These are phyloP conservation scores for Pleoardoris graminearum DNA, from an alignment of 2,329 filamentous ascomycete species.

Conservation along the genomic window DNA sequence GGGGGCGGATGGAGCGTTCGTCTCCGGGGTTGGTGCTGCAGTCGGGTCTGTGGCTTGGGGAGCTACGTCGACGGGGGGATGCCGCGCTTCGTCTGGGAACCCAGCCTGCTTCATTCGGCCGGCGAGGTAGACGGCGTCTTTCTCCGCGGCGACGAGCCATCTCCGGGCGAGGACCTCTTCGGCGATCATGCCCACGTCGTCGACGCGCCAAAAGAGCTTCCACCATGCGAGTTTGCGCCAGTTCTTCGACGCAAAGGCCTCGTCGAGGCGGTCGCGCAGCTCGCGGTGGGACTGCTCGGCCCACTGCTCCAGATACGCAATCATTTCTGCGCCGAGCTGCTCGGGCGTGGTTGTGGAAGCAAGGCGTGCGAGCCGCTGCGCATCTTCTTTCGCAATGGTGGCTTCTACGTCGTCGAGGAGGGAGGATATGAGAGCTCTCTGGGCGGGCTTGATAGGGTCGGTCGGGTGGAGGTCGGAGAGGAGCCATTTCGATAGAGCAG, in stretches of 20 bases:
- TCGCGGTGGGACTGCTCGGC: slow-evolving; percentile 80
- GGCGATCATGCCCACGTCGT: slow-evolving; percentile 84
- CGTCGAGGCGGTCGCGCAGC: slow-evolving; percentile 76
- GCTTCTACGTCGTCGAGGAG: slow-evolving; percentile 61
- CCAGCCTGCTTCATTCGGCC: slow-evolving; percentile 73
- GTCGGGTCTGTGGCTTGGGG: slow-evolving; percentile 21
- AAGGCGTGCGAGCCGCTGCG: slow-evolving; percentile 40
- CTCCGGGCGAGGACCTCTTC: slow-evolving; percentile 74
- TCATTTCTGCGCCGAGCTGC: slow-evolving; percentile 55
- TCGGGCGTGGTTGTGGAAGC: slow-evolving; percentile 47
- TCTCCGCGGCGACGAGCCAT: slow-evolving; percentile 79
- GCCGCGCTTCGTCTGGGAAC: slow-evolving; percentile 41
- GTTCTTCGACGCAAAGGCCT: slow-evolving; percentile 72
- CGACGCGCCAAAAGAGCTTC: slow-evolving; percentile 93
- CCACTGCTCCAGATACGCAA: slow-evolving; percentile 68
- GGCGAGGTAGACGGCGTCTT: slow-evolving; percentile 78
- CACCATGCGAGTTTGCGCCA: slow-evolving; percentile 90
- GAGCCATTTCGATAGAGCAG: slow-evolving; percentile 68
- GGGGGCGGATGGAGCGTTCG: not conserved
- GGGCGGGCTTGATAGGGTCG: slow-evolving; percentile 63
- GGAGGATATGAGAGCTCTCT: slow-evolving; percentile 69
- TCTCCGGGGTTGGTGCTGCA: slow-evolving; percentile 20
- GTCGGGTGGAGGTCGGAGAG: slow-evolving; percentile 37
- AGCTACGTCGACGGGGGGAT: slow-evolving; percentile 4
- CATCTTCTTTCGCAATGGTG: slow-evolving; percentile 57